phyloP scores from a whole-genome alignment of 164 flowering plant genomes.

The Cinnamomum micranthum region DNA sequence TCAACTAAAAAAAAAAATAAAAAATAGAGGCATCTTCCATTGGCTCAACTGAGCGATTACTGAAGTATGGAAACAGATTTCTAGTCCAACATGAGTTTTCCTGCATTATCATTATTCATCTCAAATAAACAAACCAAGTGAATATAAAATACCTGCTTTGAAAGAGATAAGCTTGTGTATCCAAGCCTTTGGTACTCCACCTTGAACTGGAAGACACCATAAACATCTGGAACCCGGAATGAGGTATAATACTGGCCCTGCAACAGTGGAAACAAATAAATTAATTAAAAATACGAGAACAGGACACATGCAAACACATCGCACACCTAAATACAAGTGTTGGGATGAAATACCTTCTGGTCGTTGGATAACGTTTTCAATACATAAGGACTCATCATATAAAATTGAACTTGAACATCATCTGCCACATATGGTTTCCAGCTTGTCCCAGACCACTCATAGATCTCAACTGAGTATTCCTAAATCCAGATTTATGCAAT shows the following conservation, averaged over 20 bases:
- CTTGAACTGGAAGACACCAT: constrained; percentile 99
- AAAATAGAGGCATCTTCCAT: background rate
- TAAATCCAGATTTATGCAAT: constrained; percentile 24
- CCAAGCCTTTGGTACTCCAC: constrained; percentile 93
- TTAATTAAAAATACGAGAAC: background rate
- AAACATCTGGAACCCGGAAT: constrained; percentile 96
- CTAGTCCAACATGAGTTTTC: background rate
- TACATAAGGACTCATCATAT: constrained; percentile 99
- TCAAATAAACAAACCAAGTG: background rate
- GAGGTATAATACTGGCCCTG: constrained; percentile 78
- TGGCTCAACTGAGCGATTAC: background rate
- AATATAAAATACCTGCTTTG: constrained; percentile 79
- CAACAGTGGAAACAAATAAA: constrained; percentile 16
- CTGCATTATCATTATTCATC: background rate
- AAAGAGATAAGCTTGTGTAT: constrained; percentile 70
- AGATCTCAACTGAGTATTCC: constrained; percentile 91
- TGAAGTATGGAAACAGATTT: background rate
- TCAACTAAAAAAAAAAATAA: no score
- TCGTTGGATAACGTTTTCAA: constrained; percentile 77
- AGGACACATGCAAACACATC: background rate
- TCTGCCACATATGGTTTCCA: constrained; percentile 92
- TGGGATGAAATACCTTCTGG: constrained; percentile 48
- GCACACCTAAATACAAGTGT: background rate
- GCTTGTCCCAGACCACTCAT: constrained; percentile 89
- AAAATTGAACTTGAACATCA: constrained; percentile 96